These are phyloP conservation scores for Blastobotrys arbuscula DNA, from an alignment of 1,139 yeast genomes.

Conservation along the genomic window DNA sequence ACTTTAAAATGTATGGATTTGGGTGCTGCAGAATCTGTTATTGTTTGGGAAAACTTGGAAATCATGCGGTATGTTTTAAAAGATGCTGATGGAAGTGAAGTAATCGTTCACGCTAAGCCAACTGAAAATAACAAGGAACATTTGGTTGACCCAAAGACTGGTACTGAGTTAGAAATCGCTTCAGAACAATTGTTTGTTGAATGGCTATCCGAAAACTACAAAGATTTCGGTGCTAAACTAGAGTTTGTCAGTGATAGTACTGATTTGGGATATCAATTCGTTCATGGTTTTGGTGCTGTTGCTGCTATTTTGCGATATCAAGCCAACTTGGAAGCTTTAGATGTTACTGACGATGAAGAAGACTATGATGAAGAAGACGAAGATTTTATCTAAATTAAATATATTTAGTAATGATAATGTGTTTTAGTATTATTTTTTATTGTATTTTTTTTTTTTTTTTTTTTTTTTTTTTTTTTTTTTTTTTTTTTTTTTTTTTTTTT, in stretches of 20 bases:
- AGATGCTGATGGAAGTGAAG: slow-evolving; percentile 72
- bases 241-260: slow-evolving; percentile 96
- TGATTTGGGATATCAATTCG: slow-evolving; percentile 97
- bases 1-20: slow-evolving; percentile 92
- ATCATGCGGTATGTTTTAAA: slow-evolving; percentile 77
- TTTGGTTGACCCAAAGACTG: slow-evolving; percentile 76
- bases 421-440: background rate
- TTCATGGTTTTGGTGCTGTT: slow-evolving; percentile 96
- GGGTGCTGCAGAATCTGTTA: slow-evolving; percentile 90
- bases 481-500: background rate
- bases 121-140: slow-evolving; percentile 57
- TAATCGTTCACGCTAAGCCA: slow-evolving; percentile 57
- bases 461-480: background rate
- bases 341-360: slow-evolving; percentile 81
- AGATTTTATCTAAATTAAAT: slow-evolving; percentile 15
- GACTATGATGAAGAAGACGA: slow-evolving; percentile 47
- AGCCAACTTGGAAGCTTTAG: slow-evolving; percentile 92
- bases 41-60: slow-evolving; percentile 89
- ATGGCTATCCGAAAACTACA: slow-evolving; percentile 97
- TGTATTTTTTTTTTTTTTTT: background rate
- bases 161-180: slow-evolving; percentile 80
- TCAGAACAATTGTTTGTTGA: slow-evolving; percentile 82
- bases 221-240: slow-evolving; percentile 85
- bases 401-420: background rate
- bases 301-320: slow-evolving; percentile 95